Percentiles rank a stretch among this genome's conserved stretches.
Evolutionary conservation across 495 filamentous ascomycete genomes (phyloP).

Genomic region (Cercophora sp.): DNA sequence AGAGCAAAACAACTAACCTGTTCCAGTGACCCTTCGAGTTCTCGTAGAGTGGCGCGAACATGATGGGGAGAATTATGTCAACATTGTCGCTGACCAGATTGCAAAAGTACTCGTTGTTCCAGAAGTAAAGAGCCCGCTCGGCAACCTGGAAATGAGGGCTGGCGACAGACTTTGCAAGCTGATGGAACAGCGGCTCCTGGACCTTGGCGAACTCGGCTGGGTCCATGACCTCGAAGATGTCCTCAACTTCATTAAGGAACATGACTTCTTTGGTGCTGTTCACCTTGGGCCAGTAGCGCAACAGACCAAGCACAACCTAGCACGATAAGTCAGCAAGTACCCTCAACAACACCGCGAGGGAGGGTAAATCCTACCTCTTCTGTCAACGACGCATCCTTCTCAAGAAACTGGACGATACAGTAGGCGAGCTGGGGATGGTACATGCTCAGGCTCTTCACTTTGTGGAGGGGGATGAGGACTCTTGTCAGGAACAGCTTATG

Average conservation of each 20-base stretch:
- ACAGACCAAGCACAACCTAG: constrained; percentile 86
- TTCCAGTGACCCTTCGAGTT: constrained; percentile 99
- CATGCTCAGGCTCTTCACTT: constrained; percentile 99
- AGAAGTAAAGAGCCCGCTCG: constrained; percentile 96
- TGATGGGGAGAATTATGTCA: constrained; percentile 95
- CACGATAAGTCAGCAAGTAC: not conserved
- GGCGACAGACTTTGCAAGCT: constrained; percentile 95
- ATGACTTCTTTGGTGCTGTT: constrained; percentile 99
- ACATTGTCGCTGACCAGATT: constrained; percentile 99
- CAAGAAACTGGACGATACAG: constrained; percentile 98
- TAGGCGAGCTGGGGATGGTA: constrained; percentile 98
- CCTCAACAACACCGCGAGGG: not conserved
- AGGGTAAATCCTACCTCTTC: constrained; percentile 66
- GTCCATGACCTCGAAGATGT: constrained; percentile 99
- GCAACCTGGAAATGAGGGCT: constrained; percentile 99
- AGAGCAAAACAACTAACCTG: constrained; percentile 53
- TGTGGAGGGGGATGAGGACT: constrained; percentile 90
- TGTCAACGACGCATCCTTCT: constrained; percentile 95
- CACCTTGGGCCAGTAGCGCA: constrained; percentile 98
- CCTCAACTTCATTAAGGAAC: constrained; percentile 98
- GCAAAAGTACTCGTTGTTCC: constrained; percentile 99
- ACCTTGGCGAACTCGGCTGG: constrained; percentile 98
- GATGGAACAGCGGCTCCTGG: constrained; percentile 93
- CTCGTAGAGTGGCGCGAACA: constrained; percentile 98
- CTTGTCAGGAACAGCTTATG: constrained; percentile 97